phyloP scores from a whole-genome alignment of 805 yeast genomes.

The Spathaspora arborariae region DNA sequence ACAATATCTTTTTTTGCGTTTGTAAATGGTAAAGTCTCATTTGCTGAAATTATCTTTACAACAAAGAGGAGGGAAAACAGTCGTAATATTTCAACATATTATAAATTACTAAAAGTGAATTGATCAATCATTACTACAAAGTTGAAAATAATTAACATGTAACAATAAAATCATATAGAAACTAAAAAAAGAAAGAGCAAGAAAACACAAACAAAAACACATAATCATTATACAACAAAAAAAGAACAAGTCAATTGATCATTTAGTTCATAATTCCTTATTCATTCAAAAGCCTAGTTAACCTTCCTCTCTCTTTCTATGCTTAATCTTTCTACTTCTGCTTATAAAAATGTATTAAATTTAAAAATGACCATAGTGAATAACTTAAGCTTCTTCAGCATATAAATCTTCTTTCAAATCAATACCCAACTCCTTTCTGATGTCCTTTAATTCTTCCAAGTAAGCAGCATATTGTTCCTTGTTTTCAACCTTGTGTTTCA shows the following conservation, averaged over 20 bases:
- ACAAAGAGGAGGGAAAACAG: too few species aligned
- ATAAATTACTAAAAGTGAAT: too few species aligned
- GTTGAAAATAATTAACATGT: background rate
- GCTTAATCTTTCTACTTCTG: background rate
- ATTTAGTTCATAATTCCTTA: background rate
- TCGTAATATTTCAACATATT: too few species aligned
- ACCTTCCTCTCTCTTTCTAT: background rate
- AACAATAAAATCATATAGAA: background rate
- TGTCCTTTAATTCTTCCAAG: slow-evolving; percentile 87
- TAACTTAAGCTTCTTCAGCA: slow-evolving; percentile 25
- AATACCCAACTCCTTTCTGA: slow-evolving; percentile 89
- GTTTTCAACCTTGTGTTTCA: slow-evolving; percentile 94
- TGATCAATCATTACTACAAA: too few species aligned
- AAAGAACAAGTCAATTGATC: background rate
- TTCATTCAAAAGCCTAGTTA: background rate
- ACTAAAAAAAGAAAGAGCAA: background rate
- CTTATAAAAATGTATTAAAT: background rate
- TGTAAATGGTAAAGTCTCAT: background rate
- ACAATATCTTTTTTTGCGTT: background rate
- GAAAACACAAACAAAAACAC: background rate
- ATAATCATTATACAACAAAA: background rate
- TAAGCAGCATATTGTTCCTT: slow-evolving; percentile 92
- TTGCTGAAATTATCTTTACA: background rate
- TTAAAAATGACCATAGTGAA: background rate
- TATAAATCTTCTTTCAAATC: slow-evolving; percentile 88